Percentiles rank a stretch among this genome's conserved stretches.
phyloP scores from a whole-genome alignment of 1,284 basidiomycete species.

The Ganoderma meredithae region DNA sequence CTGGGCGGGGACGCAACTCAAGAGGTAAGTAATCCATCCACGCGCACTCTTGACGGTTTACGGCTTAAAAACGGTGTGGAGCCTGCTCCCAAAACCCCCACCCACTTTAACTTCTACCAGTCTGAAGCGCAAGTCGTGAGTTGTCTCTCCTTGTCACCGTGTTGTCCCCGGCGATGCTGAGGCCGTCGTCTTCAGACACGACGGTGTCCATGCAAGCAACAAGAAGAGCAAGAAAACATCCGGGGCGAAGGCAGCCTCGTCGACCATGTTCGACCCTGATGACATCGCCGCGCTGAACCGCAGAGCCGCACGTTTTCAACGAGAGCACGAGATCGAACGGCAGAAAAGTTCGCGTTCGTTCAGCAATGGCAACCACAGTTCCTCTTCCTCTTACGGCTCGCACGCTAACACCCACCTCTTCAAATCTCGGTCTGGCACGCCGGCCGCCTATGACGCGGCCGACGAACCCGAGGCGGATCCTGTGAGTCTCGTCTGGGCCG shows the following conservation, averaged over 20 bases:
- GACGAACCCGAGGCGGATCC: slow-evolving; percentile 78
- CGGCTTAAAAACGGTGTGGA: slow-evolving; percentile 44
- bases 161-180: too few species aligned
- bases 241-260: slow-evolving; percentile 50
- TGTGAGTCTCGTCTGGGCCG: slow-evolving; percentile 51
- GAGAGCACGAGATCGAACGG: slow-evolving; percentile 83
- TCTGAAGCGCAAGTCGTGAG: slow-evolving; percentile 77
- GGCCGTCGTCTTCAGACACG: slow-evolving; percentile 23
- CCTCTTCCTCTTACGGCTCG: slow-evolving; percentile 53
- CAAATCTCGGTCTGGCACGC: slow-evolving; percentile 56
- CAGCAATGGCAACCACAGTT: slow-evolving; percentile 37
- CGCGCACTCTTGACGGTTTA: slow-evolving; percentile 4
- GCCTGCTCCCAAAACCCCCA: slow-evolving; percentile 69
- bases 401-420: slow-evolving; percentile 60
- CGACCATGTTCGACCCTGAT: slow-evolving; percentile 56
- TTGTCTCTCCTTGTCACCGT: not conserved
- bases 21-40: slow-evolving; percentile 60
- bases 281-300: slow-evolving; percentile 74
- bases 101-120: slow-evolving; percentile 53
- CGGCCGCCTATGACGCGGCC: slow-evolving; percentile 45
- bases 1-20: slow-evolving; percentile 83
- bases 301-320: slow-evolving; percentile 79
- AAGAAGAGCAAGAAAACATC: slow-evolving; percentile 77
- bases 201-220: slow-evolving; percentile 41
- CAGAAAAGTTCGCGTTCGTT: slow-evolving; percentile 55